Evolutionary conservation across 805 yeast species (phyloP).

Genomic region (Monosporozyma servazzii): DNA sequence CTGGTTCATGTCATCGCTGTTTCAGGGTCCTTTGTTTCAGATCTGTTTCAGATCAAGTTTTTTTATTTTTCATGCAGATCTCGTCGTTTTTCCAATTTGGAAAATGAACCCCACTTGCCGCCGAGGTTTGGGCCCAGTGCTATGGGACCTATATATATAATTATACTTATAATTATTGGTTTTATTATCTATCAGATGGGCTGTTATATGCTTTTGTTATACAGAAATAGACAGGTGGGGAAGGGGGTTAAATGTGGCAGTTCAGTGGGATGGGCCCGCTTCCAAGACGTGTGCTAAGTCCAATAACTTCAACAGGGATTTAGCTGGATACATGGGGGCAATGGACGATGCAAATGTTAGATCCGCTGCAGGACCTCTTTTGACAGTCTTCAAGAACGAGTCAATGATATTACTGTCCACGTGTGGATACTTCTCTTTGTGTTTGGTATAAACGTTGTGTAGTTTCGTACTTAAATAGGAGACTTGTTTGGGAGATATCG

Average conservation of each 20-base stretch:
- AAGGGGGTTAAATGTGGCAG: neutral
- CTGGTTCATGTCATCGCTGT: neutral
- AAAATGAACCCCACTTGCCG: neutral
- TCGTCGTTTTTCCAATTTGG: neutral
- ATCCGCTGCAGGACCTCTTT: constrained; percentile 24
- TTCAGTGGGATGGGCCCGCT: neutral
- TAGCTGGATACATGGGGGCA: constrained; percentile 24
- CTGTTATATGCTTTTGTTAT: neutral
- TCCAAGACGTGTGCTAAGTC: constrained; percentile 5
- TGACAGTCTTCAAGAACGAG: constrained; percentile 6
- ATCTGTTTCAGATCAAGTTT: neutral
- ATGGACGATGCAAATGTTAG: constrained; percentile 21
- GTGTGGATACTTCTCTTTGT: neutral
- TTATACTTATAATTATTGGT: too few species aligned
- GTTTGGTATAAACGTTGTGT: neutral
- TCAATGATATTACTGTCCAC: constrained; percentile 3
- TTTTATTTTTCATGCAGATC: too few species aligned
- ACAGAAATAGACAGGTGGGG: neutral
- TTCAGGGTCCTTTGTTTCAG: neutral
- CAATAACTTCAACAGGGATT: constrained; percentile 14
- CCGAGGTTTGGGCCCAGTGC: too few species aligned
- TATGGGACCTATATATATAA: too few species aligned
- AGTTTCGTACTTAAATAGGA: constrained; percentile 8
- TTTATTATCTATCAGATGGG: neutral
- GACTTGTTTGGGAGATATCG: constrained; percentile 26